These are phyloP conservation scores for Onygenales sp. DNA, from an alignment of 2,329 filamentous ascomycete genomes.

Conservation along the genomic window DNA sequence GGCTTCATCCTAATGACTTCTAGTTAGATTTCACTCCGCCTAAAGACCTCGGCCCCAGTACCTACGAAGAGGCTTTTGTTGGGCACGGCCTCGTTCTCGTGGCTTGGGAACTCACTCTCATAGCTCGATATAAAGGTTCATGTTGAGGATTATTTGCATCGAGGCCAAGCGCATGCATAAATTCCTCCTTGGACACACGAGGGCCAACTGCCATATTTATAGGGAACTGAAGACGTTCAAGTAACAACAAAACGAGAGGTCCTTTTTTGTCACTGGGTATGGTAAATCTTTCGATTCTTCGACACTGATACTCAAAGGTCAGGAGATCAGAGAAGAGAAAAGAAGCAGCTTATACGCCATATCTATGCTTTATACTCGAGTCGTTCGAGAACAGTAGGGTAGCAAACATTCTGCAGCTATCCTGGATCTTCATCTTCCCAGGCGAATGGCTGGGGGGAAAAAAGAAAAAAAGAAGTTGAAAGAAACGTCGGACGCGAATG, in stretches of 20 bases:
- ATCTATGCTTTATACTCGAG: conserved; percentile 1
- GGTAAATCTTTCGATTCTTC: background rate
- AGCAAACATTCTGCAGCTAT: conserved; percentile 9
- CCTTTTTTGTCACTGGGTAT: background rate
- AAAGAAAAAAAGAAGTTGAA: conserved; percentile 1
- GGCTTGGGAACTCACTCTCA: conserved; percentile 28
- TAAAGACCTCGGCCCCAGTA: background rate
- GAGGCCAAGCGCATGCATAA: conserved; percentile 35
- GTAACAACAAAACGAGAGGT: background rate
- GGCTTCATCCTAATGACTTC: conserved; percentile 30
- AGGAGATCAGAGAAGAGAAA: background rate
- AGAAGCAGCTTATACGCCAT: conserved; percentile 1
- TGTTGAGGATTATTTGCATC: conserved; percentile 32
- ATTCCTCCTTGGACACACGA: conserved; percentile 37
- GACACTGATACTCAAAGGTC: background rate
- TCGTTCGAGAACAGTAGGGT: conserved; percentile 2
- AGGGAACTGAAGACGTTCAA: background rate
- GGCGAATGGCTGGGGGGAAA: background rate
- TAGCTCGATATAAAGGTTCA: conserved; percentile 35
- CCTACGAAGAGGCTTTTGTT: background rate
- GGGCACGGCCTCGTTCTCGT: background rate
- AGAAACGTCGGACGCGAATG: conserved; percentile 2
- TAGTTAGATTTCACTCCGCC: background rate
- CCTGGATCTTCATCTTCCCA: background rate
- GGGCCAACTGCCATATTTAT: conserved; percentile 29